Evolutionary conservation across 1,284 basidiomycete species (phyloP), one percentile per base, ranked within the genome.

Genomic region (Trichosporon ovoides): DNA sequence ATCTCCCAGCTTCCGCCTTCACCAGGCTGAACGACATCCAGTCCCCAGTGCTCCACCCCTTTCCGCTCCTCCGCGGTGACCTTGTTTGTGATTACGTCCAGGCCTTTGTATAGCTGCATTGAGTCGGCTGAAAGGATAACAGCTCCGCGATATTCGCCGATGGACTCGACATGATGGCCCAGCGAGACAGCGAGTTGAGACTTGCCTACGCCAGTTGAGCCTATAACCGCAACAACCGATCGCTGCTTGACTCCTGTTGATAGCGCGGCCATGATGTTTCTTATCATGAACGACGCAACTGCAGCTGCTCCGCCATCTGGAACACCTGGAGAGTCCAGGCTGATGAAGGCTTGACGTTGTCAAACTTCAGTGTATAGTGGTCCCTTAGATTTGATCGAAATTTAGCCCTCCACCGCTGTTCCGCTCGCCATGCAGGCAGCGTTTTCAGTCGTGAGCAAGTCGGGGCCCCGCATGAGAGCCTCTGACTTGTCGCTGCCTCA

Each of bases 1-100:
- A 48, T 6, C 28, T 48, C 43, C 43, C 43, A 48, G 16, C 43
- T 48, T 12, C 43, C 43, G 7, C 92, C 91, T 68, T 90, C 84
- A 0, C 87, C 87, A 1, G 92, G 91, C 24, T 84, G 78, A 59
- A 93, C 88, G 68, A 95, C 87, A 52, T 84, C 87, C 83, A 99
- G 87, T 11, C 98, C 81, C 62, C 90, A 86, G 79, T 99, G 96
- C 40, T 87, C 85, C 16, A 98, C 80, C 0, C 89, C 92, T 43
- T 83, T 80, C 75, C 83, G 86, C 76, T 98, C 93, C 31, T 81
- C 78, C 14, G 78, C 63, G 0, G 91, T 86, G 10, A 94, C 84
- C 78, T 99, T 98, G 78, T 98, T 98, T 19, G 96, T 98, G 68
- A 98, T 88, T 55, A 96, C 81, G 73, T 98, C 89, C 68, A 98